Evolutionary conservation across 306 rosid species (phyloP).

Genomic region (Sesbania bispinosa): DNA sequence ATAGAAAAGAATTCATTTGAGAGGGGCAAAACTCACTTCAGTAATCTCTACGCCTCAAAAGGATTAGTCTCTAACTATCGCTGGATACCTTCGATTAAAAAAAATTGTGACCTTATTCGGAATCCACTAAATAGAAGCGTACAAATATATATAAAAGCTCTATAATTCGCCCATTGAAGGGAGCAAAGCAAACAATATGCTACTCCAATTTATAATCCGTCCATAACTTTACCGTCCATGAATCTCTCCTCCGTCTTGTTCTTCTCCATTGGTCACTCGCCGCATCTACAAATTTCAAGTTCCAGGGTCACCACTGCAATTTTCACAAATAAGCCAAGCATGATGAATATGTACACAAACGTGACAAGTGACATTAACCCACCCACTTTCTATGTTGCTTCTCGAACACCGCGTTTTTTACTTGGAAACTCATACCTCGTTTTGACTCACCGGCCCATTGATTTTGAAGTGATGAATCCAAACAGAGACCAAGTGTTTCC

Average conservation of each 20-base stretch:
- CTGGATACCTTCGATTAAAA: too few relatives aligned
- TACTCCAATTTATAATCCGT: too few relatives aligned
- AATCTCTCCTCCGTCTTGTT: neutral
- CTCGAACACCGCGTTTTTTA: conserved; percentile 34
- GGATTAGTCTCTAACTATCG: too few relatives aligned
- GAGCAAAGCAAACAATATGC: too few relatives aligned
- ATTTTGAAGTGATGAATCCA: neutral
- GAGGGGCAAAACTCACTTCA: too few relatives aligned
- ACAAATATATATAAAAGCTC: neutral
- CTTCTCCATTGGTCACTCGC: neutral
- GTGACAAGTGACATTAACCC: too few relatives aligned
- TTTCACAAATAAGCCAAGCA: neutral
- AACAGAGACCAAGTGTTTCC: neutral
- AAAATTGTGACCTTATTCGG: neutral
- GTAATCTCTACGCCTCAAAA: too few relatives aligned
- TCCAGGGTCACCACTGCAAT: neutral
- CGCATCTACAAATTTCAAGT: neutral
- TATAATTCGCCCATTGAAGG: neutral
- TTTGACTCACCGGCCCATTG: conserved; percentile 31
- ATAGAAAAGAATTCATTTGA: too few relatives aligned
- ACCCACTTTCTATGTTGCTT: neutral
- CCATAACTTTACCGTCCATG: conserved; percentile 2
- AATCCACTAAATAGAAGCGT: neutral
- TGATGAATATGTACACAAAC: too few relatives aligned
- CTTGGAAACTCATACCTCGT: conserved; percentile 22